Base-by-base conservation (phyloP, 148 eudicot species). In the Vaccinium vitisidaea region DNA sequence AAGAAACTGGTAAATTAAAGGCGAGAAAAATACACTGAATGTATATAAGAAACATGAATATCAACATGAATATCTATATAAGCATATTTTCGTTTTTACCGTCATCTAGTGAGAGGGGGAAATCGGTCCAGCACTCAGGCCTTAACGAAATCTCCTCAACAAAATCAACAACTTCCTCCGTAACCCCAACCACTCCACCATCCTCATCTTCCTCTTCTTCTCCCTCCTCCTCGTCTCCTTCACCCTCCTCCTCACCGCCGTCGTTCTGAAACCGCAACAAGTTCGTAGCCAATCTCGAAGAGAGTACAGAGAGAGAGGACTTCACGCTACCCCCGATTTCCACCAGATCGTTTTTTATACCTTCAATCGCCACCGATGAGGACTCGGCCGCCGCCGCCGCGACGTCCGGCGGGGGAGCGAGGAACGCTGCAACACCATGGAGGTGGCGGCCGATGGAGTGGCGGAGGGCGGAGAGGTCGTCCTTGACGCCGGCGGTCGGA, bases 271-370 rank as follows among this genome's bases (percentile, higher is more conserved):
- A 88, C 75, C 87, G 88, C 8, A 92, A 75, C 30, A 91, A 90
- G 84, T 85, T 90, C 18, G 95, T 89, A 74, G 95, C 90, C 13
- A 95, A 85, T 65, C 90, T 86, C 36, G 85, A 73, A 0, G 97
- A 94, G 25, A 91, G 63, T 7, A 94, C 53, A 19, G 95, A 92
- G 4, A 94, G 88, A 1, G 91, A 84, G 48, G 88, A 86, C 85
- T 92, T 94, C 67, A 94, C 90, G 80, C 86, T 90, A 3, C 91
- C 94, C 5, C 93, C 93, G 77, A 94, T 90, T 87, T 93, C 98
- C 55, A 85, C 96, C 25, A 94, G 87, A 85, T 94, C 98, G 49
- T 87, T 91, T 81, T 87, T 89, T 12, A 93, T 89, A 25, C 94
- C 94, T 7, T 84, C 75, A 23, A 91, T 80, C 0, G 90, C 77